phyloP scores from a whole-genome alignment of 805 yeast species.

The Spathaspora passalidarum region DNA sequence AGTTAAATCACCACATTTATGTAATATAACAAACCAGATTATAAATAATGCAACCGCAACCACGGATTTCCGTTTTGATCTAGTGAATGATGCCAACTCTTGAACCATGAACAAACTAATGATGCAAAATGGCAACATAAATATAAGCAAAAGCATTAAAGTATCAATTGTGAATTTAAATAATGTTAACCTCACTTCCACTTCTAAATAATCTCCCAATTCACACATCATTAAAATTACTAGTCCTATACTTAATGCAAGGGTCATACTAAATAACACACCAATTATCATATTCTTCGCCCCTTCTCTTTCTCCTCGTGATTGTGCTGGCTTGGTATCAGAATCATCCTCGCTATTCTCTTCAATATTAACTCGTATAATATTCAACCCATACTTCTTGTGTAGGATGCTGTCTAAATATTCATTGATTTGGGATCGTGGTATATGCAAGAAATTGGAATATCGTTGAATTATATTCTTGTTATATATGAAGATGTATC shows the following conservation, averaged over 20 bases:
- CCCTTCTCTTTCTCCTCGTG: conserved; percentile 2
- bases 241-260: conserved; percentile 30
- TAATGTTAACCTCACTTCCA: conserved; percentile 24
- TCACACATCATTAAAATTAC: conserved; percentile 37
- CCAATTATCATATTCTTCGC: conserved; percentile 18
- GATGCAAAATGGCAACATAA: conserved; percentile 43
- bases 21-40: conserved; percentile 33
- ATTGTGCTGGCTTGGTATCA: not conserved
- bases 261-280: conserved; percentile 24
- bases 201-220: conserved; percentile 21
- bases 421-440: conserved; percentile 23
- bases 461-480: conserved; percentile 15
- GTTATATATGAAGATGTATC: conserved; percentile 11
- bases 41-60: conserved; percentile 14
- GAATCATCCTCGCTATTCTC: conserved; percentile 7
- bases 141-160: conserved; percentile 37
- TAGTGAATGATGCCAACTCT: conserved; percentile 18
- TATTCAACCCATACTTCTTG: conserved; percentile 12
- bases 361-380: conserved; percentile 6
- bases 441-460: conserved; percentile 8
- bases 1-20: conserved; percentile 32
- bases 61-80: conserved; percentile 8
- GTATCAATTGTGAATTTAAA: conserved; percentile 39
- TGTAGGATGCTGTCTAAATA: conserved; percentile 15
- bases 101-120: conserved; percentile 29